Evolutionary conservation across 2,329 filamentous ascomycete genomes (phyloP), one percentile per base, ranked within the genome.

Genomic region (Diplodia corticola): DNA sequence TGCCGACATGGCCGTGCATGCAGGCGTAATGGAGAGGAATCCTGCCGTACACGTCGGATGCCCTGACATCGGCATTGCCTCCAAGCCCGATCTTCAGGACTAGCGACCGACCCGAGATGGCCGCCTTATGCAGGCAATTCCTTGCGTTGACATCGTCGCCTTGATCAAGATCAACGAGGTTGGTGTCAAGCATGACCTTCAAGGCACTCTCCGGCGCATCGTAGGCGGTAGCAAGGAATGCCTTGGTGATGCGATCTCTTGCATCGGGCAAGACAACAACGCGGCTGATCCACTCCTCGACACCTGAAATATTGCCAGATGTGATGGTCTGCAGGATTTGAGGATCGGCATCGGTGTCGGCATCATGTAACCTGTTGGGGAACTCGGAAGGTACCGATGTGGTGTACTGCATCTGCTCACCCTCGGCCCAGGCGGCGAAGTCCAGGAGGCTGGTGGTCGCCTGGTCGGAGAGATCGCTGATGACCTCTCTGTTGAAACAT

Each of bases 81-180:
- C 85, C 81, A n/a, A 99, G 81, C 4, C 91, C 93, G 69, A 90
- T 88, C 60, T 86, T 82, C 67, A 98, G 82, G 33, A 97, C 91
- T 71, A 91, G 89, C 10, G 86, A 80, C 73, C 93, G 93, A 22
- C 93, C 93, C 68, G 96, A 96, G 63, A 98, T 97, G 0, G 93
- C 90, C n/a, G 95, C 92, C 79, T 98, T 95, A 73, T 99, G 95
- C 54, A 99, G 83, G 74, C 93, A 97, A 73, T 97, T 99, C 48
- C 95, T 87, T 80, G 97, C 94, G 73, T 98, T 99, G 77, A 99
- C 98, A 73, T 97, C 93, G 75, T 99, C 95, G 72, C 96, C 92
- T 0, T 93, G 95, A 73, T 92, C 89, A n/a, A 97, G 85, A 76
- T 98, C 90, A 37, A 99, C 91, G 26, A 95, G 81, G 0, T 88